Evolutionary conservation across 2,329 filamentous ascomycete genomes (phyloP).

Genomic region (Knoxdaviesia capensis): DNA sequence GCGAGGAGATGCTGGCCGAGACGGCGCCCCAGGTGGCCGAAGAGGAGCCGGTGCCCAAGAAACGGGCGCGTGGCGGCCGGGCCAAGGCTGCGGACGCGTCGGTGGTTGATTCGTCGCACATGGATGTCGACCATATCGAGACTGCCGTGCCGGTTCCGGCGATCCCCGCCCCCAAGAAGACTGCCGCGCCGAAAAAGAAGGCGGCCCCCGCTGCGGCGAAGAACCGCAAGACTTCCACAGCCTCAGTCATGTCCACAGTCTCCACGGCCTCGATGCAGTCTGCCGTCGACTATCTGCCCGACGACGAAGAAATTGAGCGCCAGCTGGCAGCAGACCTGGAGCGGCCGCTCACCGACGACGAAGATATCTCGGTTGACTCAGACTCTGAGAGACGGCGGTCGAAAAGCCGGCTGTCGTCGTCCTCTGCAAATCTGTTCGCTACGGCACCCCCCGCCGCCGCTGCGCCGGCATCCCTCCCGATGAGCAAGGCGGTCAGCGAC

Average conservation of each 20-base stretch:
- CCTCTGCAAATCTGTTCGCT: no score
- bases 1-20: conserved; percentile 32
- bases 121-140: conserved; percentile 14
- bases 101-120: conserved; percentile 14
- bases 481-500: conserved; percentile 9
- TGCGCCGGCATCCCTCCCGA: not conserved
- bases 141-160: not conserved
- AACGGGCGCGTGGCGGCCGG: conserved; percentile 30
- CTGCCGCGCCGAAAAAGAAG: conserved; percentile 20
- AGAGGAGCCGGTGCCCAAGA: conserved; percentile 35
- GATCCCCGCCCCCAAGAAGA: conserved; percentile 9
- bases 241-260: conserved; percentile 27
- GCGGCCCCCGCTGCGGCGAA: conserved; percentile 20
- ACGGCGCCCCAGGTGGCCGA: conserved; percentile 16
- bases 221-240: conserved; percentile 17
- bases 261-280: conserved; percentile 21
- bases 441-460: no score
- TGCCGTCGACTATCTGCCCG: conserved; percentile 22
- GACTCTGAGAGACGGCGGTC: conserved; percentile 17
- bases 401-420: no score
- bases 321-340: conserved; percentile 46
- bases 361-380: conserved; percentile 24
- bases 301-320: conserved; percentile 46
- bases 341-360: conserved; percentile 30
- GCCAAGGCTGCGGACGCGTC: conserved; percentile 12